A percentile compares a stretch with the other conserved stretches of the same genome.
These are phyloP conservation scores for Diaporthe nobilis DNA, from an alignment of 2,329 filamentous ascomycete genomes.

Conservation along the genomic window DNA sequence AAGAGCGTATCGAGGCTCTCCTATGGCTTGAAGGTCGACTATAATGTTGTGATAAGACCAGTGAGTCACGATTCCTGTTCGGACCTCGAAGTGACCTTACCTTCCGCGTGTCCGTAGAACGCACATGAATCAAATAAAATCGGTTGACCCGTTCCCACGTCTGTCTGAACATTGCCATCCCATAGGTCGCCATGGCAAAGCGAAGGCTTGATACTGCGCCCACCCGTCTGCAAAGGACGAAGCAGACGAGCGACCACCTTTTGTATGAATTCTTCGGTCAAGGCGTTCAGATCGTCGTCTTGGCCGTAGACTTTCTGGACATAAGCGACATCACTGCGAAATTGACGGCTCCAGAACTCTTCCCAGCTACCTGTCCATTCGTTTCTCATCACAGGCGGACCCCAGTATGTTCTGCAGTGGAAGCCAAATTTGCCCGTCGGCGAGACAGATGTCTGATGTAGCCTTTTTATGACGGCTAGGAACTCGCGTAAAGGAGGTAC, in stretches of 20 bases:
- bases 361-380: slow-evolving; percentile 56
- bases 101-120: slow-evolving; percentile 61
- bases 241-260: slow-evolving; percentile 62
- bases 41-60: neutral
- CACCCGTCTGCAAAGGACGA: slow-evolving; percentile 57
- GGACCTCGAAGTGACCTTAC: slow-evolving; percentile 42
- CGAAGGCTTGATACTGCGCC: slow-evolving; percentile 57
- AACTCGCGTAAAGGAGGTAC: neutral
- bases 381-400: slow-evolving; percentile 50
- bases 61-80: neutral
- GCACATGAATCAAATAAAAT: slow-evolving; percentile 58
- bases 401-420: slow-evolving; percentile 50
- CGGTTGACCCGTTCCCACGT: slow-evolving; percentile 48
- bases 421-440: slow-evolving; percentile 51
- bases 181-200: slow-evolving; percentile 62
- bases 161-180: slow-evolving; percentile 55
- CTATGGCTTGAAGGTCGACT: slow-evolving; percentile 31
- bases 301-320: slow-evolving; percentile 45
- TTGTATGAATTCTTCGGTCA: slow-evolving; percentile 51
- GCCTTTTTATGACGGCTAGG: slow-evolving; percentile 2
- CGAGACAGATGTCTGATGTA: slow-evolving; percentile 6
- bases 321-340: slow-evolving; percentile 49
- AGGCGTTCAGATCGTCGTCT: slow-evolving; percentile 49
- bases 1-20: slow-evolving; percentile 14
- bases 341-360: slow-evolving; percentile 52